Evolutionary conservation across 225 moss, liverwort and hornwort species (phyloP).

Genomic region (Antitrichia curtipendula): DNA sequence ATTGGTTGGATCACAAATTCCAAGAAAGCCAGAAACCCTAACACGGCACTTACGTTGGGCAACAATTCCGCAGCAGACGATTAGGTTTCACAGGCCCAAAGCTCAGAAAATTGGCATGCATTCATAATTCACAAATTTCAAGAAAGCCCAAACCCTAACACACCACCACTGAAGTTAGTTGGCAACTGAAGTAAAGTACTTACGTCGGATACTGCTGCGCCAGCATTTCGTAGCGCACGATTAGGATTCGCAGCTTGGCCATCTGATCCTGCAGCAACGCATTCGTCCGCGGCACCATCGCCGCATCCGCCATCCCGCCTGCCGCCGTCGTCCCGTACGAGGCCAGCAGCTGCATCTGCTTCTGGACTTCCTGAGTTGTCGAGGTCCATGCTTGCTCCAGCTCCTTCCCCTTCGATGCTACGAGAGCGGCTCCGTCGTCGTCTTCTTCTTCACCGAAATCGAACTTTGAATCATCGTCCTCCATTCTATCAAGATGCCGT

Average conservation of each 20-base stretch:
- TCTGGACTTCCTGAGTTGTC: conserved; percentile 55
- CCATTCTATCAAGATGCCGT: not conserved
- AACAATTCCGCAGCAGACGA: conserved; percentile 44
- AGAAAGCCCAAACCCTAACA: not conserved
- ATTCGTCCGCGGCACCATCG: conserved; percentile 70
- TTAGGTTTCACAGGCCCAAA: conserved; percentile 26
- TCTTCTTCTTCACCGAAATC: conserved; percentile 19
- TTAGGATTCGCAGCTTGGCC: conserved; percentile 51
- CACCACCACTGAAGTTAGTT: too few species aligned
- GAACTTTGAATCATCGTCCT: not conserved
- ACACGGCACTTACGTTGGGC: conserved; percentile 24
- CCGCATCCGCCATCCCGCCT: conserved; percentile 42
- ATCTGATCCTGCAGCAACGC: conserved; percentile 75
- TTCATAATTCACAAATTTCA: not conserved
- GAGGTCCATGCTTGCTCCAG: conserved; percentile 32
- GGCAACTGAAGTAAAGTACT: too few species aligned
- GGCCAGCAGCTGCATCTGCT: conserved; percentile 60
- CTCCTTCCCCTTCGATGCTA: conserved; percentile 17
- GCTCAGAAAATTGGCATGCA: not conserved
- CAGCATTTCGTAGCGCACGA: conserved; percentile 54
- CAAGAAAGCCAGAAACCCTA: not conserved
- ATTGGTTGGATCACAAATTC: not conserved
- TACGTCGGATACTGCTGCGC: conserved; percentile 71
- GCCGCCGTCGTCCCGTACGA: conserved; percentile 29
- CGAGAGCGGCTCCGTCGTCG: not conserved